Evolutionary conservation across 305 asterid genomes (phyloP).

Genomic region (Caryopteris hybrid): DNA sequence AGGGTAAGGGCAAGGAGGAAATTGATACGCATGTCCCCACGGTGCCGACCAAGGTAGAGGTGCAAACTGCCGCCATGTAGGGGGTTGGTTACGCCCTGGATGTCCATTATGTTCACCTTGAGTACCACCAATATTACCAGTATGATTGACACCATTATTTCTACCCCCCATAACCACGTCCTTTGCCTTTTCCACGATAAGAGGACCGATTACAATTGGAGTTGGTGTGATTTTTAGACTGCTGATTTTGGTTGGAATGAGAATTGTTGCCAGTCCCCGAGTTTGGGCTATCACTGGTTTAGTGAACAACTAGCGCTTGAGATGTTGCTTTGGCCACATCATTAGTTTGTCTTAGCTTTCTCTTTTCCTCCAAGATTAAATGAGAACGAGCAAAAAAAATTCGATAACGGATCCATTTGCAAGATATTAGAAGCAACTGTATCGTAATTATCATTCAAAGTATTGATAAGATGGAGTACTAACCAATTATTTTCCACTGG

Average conservation of each 20-base stretch:
- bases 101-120: too few relatives aligned
- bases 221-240: too few relatives aligned
- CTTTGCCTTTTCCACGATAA: too few relatives aligned
- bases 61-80: not conserved
- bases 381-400: not conserved
- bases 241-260: too few relatives aligned
- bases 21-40: too few relatives aligned
- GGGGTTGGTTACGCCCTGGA: too few relatives aligned
- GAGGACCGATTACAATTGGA: too few relatives aligned
- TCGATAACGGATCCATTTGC: not conserved
- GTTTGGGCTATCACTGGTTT: not conserved
- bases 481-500: not conserved
- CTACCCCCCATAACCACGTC: too few relatives aligned
- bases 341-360: not conserved
- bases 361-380: not conserved
- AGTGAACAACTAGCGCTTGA: not conserved
- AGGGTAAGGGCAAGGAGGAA: not conserved
- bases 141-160: too few relatives aligned
- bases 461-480: not conserved
- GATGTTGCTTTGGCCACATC: not conserved
- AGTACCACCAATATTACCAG: too few relatives aligned
- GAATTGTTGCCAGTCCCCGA: not conserved
- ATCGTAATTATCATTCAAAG: not conserved
- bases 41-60: too few relatives aligned
- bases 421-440: not conserved